Conservation (phyloP, 2,329 filamentous ascomycete species). For the Penicillium sp. region DNA sequence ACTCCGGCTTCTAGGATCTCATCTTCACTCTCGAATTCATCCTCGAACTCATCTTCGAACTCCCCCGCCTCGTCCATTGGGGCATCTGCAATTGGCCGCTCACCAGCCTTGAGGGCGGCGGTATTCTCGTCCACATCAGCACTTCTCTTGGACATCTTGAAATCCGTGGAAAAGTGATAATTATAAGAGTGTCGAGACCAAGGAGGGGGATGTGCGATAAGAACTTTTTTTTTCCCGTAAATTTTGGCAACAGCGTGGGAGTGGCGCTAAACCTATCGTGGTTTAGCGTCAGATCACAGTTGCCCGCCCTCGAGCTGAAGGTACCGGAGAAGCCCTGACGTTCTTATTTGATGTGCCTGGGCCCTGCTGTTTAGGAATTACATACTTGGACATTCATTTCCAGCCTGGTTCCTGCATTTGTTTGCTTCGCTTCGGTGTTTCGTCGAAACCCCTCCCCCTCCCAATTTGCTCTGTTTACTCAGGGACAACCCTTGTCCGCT, state of each 20-base stretch:
- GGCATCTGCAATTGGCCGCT: slow-evolving; percentile 54
- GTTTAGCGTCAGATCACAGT: slow-evolving; percentile 33
- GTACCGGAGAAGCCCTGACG: slow-evolving; percentile 2
- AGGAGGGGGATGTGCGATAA: slow-evolving; percentile 21
- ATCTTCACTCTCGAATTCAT: slow-evolving; percentile 92
- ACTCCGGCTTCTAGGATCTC: slow-evolving; percentile 94
- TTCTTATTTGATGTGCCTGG: slow-evolving; percentile 8
- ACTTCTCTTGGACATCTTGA: slow-evolving; percentile 60
- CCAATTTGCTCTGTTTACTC: slow-evolving; percentile 8
- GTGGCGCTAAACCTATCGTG: slow-evolving; percentile 35
- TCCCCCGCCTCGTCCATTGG: slow-evolving; percentile 59
- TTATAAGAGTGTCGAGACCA: slow-evolving; percentile 15
- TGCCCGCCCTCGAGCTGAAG: slow-evolving; percentile 21
- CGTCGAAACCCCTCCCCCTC: not conserved
- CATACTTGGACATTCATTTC: slow-evolving; percentile 5
- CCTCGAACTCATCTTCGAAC: slow-evolving; percentile 80
- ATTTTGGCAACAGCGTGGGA: slow-evolving; percentile 24
- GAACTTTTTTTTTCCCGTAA: slow-evolving; percentile 35
- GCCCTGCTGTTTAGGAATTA: not conserved
- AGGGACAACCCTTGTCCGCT: slow-evolving; percentile 12
- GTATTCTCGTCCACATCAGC: slow-evolving; percentile 56
- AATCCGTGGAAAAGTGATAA: not conserved
- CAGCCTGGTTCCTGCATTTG: slow-evolving; percentile 5
- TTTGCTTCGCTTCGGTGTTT: not conserved
- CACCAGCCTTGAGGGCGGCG: slow-evolving; percentile 61